These are phyloP conservation scores for Anastatica hierochuntica DNA, from an alignment of 345 rosid genomes.

Conservation along the genomic window DNA sequence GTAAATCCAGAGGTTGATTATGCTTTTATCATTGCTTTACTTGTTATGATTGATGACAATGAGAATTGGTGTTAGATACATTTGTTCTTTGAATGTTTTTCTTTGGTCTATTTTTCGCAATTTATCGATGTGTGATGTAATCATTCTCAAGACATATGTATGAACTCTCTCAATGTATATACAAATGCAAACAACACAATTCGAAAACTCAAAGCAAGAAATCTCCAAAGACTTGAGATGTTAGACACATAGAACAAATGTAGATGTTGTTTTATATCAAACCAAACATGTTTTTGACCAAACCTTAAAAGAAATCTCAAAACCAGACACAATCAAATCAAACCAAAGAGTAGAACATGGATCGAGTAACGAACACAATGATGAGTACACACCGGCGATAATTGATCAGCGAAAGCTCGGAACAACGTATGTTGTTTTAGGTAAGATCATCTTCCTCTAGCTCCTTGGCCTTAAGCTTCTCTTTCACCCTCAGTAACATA, in stretches of 20 bases:
- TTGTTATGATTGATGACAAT: slow-evolving; percentile 50
- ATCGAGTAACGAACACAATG: too few species aligned
- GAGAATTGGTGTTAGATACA: slow-evolving; percentile 23
- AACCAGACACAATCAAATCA: slow-evolving; percentile 19
- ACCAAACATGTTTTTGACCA: slow-evolving; percentile 14
- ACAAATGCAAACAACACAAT: too few species aligned
- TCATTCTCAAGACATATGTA: too few species aligned
- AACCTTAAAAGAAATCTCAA: slow-evolving; percentile 14
- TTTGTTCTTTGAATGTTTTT: neutral
- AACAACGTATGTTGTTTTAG: slow-evolving; percentile 22
- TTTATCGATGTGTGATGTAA: neutral
- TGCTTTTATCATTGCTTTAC: slow-evolving; percentile 55
- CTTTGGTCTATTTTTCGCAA: neutral
- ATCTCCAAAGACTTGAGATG: neutral
- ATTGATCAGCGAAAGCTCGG: neutral
- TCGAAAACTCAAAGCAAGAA: too few species aligned
- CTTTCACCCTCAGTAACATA: slow-evolving; percentile 88
- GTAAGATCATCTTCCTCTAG: slow-evolving; percentile 97
- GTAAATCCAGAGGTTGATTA: slow-evolving; percentile 74
- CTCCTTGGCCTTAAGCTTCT: slow-evolving; percentile 92
- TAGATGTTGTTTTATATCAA: slow-evolving; percentile 1
- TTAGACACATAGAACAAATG: slow-evolving; percentile 1
- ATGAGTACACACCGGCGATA: slow-evolving; percentile 1
- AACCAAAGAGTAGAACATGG: slow-evolving; percentile 7
- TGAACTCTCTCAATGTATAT: too few species aligned